Base-by-base conservation (phyloP, 2,329 filamentous ascomycete genomes). In the Aspergillus latus region DNA sequence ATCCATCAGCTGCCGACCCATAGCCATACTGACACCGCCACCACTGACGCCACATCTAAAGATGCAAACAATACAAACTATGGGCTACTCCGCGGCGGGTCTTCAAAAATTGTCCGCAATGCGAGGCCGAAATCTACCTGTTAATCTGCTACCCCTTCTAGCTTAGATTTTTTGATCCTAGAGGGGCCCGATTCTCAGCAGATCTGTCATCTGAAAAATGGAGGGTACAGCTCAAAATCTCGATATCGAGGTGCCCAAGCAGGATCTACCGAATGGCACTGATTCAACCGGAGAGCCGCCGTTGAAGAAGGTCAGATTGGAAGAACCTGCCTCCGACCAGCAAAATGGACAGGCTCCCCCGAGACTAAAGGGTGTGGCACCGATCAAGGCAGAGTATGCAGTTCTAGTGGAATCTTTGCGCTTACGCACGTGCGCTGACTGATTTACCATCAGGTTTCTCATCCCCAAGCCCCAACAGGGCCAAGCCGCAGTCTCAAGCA, bases 381-480 rank as follows among this genome's bases (percentile, higher is more conserved):
- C 85, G 7, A 84, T 92, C 72, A 92, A 91, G 73, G 79, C 83
- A 68, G 88, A 92, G 84, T 90, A 75, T 73, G 81, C 16, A 42
- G 5, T 29, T 26, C 30, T 5, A 26, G 8, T 28, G 13, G 29
- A 9, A 21, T 21, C 10, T 3, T 16, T 11, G 26, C 13, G 10
- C 34, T 34, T 45, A 21, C 44, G 13, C 36, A 30, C 21, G 21
- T 16, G 40, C 16, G 15, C 42, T 54, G 43, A 53, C 49, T 56
- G 28, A 58, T 26, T 43, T 6, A 16, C 7, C 52, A 37, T 32
- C 55, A 76, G 73, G 59, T 77, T 65, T 56, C 62, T 73, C 34
- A 62, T 74, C 39, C 57, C 54, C 13, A 58, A 62, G 29, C 55
- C 55, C 16, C 59, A 57, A 13, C 69, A 61, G 39, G 61, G 59